Conservation (phyloP, 805 yeast genomes). For the Candida ortonii region DNA sequence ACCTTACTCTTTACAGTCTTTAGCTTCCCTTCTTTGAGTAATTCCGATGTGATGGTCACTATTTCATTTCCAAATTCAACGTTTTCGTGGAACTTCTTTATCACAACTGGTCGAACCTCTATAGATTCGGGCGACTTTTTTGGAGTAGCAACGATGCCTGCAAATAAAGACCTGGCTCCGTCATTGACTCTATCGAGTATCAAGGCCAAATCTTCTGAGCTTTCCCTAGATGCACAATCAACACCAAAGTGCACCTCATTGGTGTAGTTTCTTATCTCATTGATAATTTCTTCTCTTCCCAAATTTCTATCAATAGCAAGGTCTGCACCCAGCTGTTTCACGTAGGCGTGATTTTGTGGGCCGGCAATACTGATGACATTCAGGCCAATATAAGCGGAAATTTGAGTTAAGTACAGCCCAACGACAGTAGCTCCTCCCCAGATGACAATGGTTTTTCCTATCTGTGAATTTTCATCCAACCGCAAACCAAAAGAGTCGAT, state of each 20-base stretch:
- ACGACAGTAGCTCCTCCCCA: slow-evolving; percentile 52
- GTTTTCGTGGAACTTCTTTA: slow-evolving; percentile 45
- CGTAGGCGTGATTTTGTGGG: slow-evolving; percentile 20
- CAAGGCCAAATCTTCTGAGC: slow-evolving; percentile 33
- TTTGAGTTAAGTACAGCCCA: slow-evolving; percentile 41
- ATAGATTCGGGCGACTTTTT: slow-evolving; percentile 25
- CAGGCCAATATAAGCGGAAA: slow-evolving; percentile 40
- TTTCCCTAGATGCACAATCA: slow-evolving; percentile 43
- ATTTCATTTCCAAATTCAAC: slow-evolving; percentile 35
- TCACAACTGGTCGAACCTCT: slow-evolving; percentile 33
- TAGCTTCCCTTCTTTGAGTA: slow-evolving; percentile 29
- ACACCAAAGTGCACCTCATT: slow-evolving; percentile 37
- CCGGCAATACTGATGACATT: slow-evolving; percentile 35
- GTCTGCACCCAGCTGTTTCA: slow-evolving; percentile 30
- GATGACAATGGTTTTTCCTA: slow-evolving; percentile 31
- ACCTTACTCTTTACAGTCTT: slow-evolving; percentile 34
- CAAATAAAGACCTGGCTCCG: slow-evolving; percentile 23
- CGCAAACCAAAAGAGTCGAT: slow-evolving; percentile 10
- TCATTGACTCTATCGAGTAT: slow-evolving; percentile 27
- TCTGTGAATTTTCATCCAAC: background rate
- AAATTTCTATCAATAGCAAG: slow-evolving; percentile 37
- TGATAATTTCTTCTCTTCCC: slow-evolving; percentile 21
- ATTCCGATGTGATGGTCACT: slow-evolving; percentile 33
- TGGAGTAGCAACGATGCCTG: slow-evolving; percentile 41
- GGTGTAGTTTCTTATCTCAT: slow-evolving; percentile 21